Base-by-base conservation (phyloP, 208 protist genomes). In the Herpetomonas tarakana region DNA sequence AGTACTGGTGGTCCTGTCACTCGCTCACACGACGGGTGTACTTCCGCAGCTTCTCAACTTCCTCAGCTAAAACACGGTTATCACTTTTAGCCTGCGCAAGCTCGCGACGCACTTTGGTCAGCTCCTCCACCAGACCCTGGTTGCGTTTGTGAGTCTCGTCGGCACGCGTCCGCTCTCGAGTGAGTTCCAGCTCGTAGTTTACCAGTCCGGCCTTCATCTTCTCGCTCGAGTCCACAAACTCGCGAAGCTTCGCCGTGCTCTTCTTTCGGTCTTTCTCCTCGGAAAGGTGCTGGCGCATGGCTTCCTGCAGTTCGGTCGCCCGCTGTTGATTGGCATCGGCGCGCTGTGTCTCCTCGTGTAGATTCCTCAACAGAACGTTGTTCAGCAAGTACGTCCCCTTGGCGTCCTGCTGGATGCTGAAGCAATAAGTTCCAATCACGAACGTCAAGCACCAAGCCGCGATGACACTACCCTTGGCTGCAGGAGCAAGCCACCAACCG, bases 321-420 rank as follows among this genome's bases (percentile, higher is more conserved):
- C 84, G 74, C 53, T 83, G 69, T 50, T 92, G 60, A 53, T 90
- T 92, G 0, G 82, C 82, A 66, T 92, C 81, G 0, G 88, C 88
- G 21, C 85, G 69, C 41, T 86, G 74, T 7, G 81, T 73, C 52
- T 94, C 83, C 38, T 91, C 81, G 56, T 94, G 88, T 52, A 94
- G 67, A 57, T 85, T 88, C 51, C 88, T 82, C 16, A 92, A 47
- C 29, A 94, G 69, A 41, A 91, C 83, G 72, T 90, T 94, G 53
- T 94, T 92, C 7, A 94, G 80, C 27, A 92, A 72, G 68, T 94
- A 94, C 12, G 88, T 92, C 6, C 77, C 80, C 38, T 92, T 92
- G 21, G 88, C 83, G 73, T 94, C 88, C 41, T 90, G 80, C 64
- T 92, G 88, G 56, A 92, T 81, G 58, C 76, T 91, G 53, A 87